Conservation (phyloP, 2,329 filamentous ascomycete genomes). For the Lecanicillium sp. region DNA sequence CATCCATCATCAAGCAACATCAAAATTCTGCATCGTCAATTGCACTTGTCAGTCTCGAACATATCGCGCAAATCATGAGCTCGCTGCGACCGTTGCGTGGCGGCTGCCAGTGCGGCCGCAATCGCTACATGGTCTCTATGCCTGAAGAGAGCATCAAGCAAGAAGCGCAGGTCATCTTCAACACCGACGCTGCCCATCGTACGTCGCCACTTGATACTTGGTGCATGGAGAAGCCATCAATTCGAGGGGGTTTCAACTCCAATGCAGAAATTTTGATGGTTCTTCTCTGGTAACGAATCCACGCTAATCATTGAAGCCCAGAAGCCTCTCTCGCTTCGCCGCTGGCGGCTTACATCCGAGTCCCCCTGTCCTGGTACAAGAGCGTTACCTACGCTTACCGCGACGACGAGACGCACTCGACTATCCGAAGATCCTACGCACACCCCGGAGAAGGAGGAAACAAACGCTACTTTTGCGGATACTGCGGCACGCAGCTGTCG, state of each 20-base stretch:
- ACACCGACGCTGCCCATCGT: constrained; percentile 66
- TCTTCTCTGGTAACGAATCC: neutral
- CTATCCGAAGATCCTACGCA: constrained; percentile 63
- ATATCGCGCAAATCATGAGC: constrained; percentile 32
- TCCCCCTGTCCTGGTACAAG: constrained; percentile 76
- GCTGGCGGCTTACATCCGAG: constrained; percentile 73
- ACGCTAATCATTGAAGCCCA: constrained; percentile 19
- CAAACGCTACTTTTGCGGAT: constrained; percentile 81
- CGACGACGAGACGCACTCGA: constrained; percentile 65
- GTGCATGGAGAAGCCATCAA: too few species aligned
- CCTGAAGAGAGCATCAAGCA: constrained; percentile 50
- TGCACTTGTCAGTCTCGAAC: neutral
- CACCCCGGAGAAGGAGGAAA: constrained; percentile 50
- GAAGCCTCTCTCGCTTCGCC: constrained; percentile 65
- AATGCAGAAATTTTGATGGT: too few species aligned
- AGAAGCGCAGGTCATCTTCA: constrained; percentile 66
- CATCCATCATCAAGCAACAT: neutral
- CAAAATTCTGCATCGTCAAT: constrained; percentile 5
- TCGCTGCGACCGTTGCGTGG: constrained; percentile 57
- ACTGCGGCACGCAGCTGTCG: constrained; percentile 79
- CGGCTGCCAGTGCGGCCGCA: constrained; percentile 79
- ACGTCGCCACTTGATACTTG: constrained; percentile 44
- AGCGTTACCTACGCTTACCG: constrained; percentile 70
- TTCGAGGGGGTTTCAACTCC: neutral
- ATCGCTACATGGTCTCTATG: constrained; percentile 69